Percentiles rank a stretch among this genome's conserved stretches.
Evolutionary conservation across 352 stramenopile genomes (phyloP).

Genomic region (Globisporangium viniferum): DNA sequence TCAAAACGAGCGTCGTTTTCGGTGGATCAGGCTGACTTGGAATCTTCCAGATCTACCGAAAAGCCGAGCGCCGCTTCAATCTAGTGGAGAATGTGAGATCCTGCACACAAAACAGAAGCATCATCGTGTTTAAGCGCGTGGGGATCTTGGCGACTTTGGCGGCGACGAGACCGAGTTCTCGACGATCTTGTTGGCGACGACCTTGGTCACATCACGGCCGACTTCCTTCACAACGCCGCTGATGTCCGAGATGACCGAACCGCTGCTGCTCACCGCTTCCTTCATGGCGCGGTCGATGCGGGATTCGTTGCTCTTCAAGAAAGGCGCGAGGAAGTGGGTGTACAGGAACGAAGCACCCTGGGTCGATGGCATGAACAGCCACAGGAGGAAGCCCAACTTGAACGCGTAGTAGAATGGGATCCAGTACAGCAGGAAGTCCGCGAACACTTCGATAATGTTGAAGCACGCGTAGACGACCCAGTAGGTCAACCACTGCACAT

Average conservation of each 20-base stretch:
- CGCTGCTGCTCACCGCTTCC: slow-evolving; percentile 71
- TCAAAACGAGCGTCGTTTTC: background rate
- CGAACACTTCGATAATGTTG: slow-evolving; percentile 95
- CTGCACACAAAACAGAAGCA: slow-evolving; percentile 11
- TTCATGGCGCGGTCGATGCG: slow-evolving; percentile 86
- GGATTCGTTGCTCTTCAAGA: slow-evolving; percentile 79
- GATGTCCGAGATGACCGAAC: slow-evolving; percentile 79
- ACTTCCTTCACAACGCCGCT: slow-evolving; percentile 73
- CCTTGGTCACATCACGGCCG: slow-evolving; percentile 70
- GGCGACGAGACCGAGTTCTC: slow-evolving; percentile 39
- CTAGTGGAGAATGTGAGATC: slow-evolving; percentile 2
- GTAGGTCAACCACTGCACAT: slow-evolving; percentile 94
- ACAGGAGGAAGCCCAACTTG: slow-evolving; percentile 97
- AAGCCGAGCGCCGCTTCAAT: background rate
- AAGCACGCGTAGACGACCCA: slow-evolving; percentile 98
- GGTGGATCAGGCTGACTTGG: background rate
- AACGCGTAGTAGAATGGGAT: slow-evolving; percentile 99
- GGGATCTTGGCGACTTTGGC: slow-evolving; percentile 21
- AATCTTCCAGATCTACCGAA: background rate
- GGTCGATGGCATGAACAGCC: slow-evolving; percentile 96
- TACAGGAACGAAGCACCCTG: slow-evolving; percentile 95
- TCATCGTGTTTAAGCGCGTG: slow-evolving; percentile 10
- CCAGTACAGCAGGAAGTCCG: slow-evolving; percentile 96
- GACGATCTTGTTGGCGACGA: slow-evolving; percentile 71
- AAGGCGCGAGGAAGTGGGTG: slow-evolving; percentile 90